phyloP scores from a whole-genome alignment of 768 basidiomycete species.

The Krasilnikovozyma curviuscula region DNA sequence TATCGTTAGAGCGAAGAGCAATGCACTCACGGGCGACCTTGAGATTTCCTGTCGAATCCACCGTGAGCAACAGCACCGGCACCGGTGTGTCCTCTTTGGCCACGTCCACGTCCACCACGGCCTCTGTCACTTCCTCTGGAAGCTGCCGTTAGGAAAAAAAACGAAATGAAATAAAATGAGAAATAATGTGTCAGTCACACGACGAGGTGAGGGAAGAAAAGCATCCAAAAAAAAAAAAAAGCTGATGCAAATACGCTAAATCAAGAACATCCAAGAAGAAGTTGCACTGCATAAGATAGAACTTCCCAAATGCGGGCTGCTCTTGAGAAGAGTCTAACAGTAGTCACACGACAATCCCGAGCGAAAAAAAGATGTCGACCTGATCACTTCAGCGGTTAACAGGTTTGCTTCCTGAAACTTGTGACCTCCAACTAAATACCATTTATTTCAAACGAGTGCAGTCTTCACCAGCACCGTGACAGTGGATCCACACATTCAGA shows the following conservation, averaged over 20 bases:
- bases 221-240: not conserved
- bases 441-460: too few relatives aligned
- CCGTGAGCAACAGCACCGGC: conserved; percentile 10
- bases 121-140: not conserved
- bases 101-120: conserved; percentile 2
- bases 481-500: too few relatives aligned
- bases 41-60: conserved; percentile 11
- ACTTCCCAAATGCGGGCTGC: too few relatives aligned
- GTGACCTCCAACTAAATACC: too few relatives aligned
- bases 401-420: too few relatives aligned
- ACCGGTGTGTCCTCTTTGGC: not conserved
- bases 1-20: not conserved
- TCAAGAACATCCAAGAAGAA: not conserved
- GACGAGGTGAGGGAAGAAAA: not conserved
- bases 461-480: too few relatives aligned
- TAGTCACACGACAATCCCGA: not conserved
- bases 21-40: conserved; percentile 5
- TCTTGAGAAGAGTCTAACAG: too few relatives aligned
- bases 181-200: not conserved
- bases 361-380: not conserved
- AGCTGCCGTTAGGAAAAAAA: not conserved
- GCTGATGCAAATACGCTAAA: not conserved
- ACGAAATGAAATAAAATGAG: not conserved
- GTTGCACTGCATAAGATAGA: too few relatives aligned
- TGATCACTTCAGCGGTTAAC: too few relatives aligned